Evolutionary conservation across 1,139 yeast species (phyloP).

Genomic region (Scheffersomyces insectosa): DNA sequence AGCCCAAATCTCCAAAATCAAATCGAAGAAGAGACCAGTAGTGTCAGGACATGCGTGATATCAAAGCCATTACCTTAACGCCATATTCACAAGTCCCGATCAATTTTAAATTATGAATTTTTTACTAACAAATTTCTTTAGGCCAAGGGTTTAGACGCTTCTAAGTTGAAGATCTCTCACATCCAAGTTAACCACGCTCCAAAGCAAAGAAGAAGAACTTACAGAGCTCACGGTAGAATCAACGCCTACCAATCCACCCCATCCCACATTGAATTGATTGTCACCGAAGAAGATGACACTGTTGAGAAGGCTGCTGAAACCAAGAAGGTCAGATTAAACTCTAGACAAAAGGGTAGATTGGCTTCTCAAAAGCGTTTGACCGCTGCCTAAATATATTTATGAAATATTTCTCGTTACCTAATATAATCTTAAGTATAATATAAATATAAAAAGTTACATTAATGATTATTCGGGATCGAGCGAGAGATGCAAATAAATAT

Average conservation of each 20-base stretch:
- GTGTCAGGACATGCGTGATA: no score
- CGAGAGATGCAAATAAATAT: no score
- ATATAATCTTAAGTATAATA: slow-evolving; percentile 1
- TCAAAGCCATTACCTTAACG: no score
- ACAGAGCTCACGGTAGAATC: slow-evolving; percentile 99
- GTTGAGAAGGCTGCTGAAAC: slow-evolving; percentile 92
- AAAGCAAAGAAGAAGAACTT: slow-evolving; percentile 99
- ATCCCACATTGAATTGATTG: slow-evolving; percentile 96
- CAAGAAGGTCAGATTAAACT: slow-evolving; percentile 75
- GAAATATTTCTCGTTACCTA: not conserved
- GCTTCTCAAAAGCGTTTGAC: slow-evolving; percentile 72
- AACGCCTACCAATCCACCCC: slow-evolving; percentile 99
- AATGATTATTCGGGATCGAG: no score
- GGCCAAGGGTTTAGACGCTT: slow-evolving; percentile 95
- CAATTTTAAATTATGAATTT: no score
- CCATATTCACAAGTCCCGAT: no score
- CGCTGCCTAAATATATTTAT: slow-evolving; percentile 25
- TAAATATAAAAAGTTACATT: not conserved
- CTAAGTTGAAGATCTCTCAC: slow-evolving; percentile 93
- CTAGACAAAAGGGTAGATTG: slow-evolving; percentile 94
- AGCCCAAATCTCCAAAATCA: no score
- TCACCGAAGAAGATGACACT: slow-evolving; percentile 93
- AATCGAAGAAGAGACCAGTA: no score
- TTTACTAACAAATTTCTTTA: slow-evolving; percentile 20
- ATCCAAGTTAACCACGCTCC: slow-evolving; percentile 99